Conservation (phyloP, 169 alveolate genomes). For the Cyclospora cayetanensis region DNA sequence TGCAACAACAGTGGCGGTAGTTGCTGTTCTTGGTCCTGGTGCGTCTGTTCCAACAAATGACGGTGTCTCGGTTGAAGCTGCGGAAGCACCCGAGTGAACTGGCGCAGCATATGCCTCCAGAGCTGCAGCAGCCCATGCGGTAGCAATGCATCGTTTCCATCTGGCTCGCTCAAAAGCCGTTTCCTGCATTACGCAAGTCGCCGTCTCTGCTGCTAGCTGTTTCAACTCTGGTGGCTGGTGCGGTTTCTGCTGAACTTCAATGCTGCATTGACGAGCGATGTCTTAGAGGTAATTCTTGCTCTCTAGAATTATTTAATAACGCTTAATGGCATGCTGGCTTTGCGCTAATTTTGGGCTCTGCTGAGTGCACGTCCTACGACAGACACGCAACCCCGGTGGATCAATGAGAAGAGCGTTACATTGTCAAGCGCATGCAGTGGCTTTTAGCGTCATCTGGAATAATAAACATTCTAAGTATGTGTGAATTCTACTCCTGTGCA, state of each 20-base stretch:
- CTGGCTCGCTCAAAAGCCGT: not conserved
- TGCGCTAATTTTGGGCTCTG: not conserved
- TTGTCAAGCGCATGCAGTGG: too few relatives aligned
- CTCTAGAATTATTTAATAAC: not conserved
- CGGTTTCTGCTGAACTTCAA: not conserved
- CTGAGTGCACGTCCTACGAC: too few relatives aligned
- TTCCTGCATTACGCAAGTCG: not conserved
- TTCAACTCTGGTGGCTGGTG: not conserved
- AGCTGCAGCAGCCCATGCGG: not conserved
- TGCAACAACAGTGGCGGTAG: not conserved
- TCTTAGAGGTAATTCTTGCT: not conserved
- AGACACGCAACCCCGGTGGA: too few relatives aligned
- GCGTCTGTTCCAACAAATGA: not conserved
- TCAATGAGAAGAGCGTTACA: not conserved
- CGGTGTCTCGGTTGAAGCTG: not conserved
- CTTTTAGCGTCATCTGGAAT: too few relatives aligned
- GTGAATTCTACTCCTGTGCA: too few relatives aligned
- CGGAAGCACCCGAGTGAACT: not conserved
- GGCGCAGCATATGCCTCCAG: not conserved
- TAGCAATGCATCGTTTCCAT: not conserved
- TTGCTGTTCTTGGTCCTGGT: not conserved
- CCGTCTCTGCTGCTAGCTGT: not conserved
- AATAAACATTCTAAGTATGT: too few relatives aligned
- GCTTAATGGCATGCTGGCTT: not conserved
- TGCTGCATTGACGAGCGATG: not conserved